Evolutionary conservation across 1,284 basidiomycete species (phyloP).

Genomic region (Trametes versicolor): DNA sequence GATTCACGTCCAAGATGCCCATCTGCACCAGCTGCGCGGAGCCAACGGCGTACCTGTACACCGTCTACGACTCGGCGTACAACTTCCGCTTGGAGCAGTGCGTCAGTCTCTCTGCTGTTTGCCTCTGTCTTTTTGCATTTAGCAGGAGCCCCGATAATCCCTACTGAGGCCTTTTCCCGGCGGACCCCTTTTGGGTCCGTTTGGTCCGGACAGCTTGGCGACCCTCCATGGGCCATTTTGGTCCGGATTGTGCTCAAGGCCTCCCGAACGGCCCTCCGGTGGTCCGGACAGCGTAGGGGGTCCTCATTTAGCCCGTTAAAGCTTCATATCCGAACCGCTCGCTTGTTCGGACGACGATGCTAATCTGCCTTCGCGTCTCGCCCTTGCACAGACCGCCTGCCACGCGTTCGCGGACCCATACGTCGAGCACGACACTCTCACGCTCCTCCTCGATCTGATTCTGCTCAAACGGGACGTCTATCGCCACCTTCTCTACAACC

Average conservation of each 20-base stretch:
- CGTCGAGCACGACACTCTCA: conserved; percentile 86
- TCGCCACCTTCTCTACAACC: conserved; percentile 90
- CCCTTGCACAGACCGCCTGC: conserved; percentile 53
- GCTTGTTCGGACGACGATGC: conserved; percentile 23
- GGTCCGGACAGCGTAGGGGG: too few species aligned
- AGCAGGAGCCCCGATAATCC: too few species aligned
- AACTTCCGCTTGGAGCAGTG: conserved; percentile 87
- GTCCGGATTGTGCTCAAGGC: too few species aligned
- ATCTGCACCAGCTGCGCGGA: conserved; percentile 85
- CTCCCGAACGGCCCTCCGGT: too few species aligned
- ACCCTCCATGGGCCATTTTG: too few species aligned
- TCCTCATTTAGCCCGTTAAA: conserved; percentile 20
- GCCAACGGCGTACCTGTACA: conserved; percentile 79
- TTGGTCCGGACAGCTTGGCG: too few species aligned
- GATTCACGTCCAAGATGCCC: conserved; percentile 71
- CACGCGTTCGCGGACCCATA: conserved; percentile 87
- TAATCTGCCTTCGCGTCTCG: conserved; percentile 25
- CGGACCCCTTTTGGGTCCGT: too few species aligned
- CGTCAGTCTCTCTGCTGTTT: conserved; percentile 57
- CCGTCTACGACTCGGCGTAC: conserved; percentile 84
- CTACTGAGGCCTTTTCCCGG: too few species aligned
- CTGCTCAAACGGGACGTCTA: conserved; percentile 90
- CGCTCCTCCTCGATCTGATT: conserved; percentile 85
- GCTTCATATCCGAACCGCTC: conserved; percentile 15
- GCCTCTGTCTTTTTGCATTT: conserved; percentile 7